Evolutionary conservation across 1,284 basidiomycete genomes (phyloP).

Genomic region (Cronartium ribicola): DNA sequence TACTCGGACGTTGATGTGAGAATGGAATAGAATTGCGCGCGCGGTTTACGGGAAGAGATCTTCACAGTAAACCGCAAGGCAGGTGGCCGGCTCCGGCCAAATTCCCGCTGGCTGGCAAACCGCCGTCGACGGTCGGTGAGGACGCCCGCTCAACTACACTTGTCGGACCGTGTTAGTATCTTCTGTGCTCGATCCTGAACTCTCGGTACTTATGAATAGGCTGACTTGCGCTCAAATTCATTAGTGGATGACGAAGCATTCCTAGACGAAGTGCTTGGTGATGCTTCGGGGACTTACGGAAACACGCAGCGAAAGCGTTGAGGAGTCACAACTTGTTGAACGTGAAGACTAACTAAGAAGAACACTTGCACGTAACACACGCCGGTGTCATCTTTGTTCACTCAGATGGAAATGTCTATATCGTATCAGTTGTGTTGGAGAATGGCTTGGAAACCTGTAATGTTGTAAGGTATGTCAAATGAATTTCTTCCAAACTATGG

Average conservation of each 20-base stretch:
- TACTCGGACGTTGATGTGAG: not conserved
- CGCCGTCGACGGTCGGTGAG: not conserved
- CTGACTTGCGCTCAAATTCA: not conserved
- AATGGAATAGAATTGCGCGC: conserved; percentile 1
- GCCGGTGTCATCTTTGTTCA: no score
- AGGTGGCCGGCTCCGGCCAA: not conserved
- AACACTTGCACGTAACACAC: no score
- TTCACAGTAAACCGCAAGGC: not conserved
- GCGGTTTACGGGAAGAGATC: conserved; percentile 1
- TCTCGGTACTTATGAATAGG: conserved; percentile 2
- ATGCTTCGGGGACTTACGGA: conserved; percentile 38
- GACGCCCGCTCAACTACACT: not conserved
- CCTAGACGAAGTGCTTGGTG: conserved; percentile 37
- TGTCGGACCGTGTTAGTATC: not conserved
- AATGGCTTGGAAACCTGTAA: no score
- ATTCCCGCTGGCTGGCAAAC: not conserved
- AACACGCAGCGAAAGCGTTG: conserved; percentile 7
- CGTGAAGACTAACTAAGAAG: no score
- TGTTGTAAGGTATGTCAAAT: no score
- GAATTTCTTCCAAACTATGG: no score
- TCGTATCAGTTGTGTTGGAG: no score
- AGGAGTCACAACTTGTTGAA: not conserved
- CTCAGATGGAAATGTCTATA: no score
- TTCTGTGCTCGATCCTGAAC: not conserved
- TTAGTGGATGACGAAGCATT: conserved; percentile 40